Evolutionary conservation across 305 asterid genomes (phyloP).

Genomic region (Solanum hybrid): DNA sequence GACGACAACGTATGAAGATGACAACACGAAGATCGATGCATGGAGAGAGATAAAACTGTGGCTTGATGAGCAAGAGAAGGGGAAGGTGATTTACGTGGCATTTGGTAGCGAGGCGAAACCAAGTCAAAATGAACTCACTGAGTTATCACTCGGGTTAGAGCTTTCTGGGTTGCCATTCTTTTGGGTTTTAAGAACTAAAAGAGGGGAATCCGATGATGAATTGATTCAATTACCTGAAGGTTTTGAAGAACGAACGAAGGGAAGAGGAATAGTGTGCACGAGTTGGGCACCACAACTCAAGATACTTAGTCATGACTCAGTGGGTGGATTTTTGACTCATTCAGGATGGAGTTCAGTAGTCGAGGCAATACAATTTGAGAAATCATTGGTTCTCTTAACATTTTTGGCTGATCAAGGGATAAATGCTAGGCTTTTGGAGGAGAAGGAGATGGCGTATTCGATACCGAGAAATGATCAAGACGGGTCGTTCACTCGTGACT

Average conservation of each 20-base stretch:
- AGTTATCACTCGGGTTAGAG: conserved; percentile 23
- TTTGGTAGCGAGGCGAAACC: conserved; percentile 26
- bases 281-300: conserved; percentile 36
- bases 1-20: background rate
- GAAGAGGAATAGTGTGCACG: conserved; percentile 27
- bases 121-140: conserved; percentile 19
- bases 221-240: conserved; percentile 13
- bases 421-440: conserved; percentile 16
- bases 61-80: conserved; percentile 11
- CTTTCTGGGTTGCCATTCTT: conserved; percentile 16
- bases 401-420: conserved; percentile 20
- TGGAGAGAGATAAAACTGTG: conserved; percentile 13
- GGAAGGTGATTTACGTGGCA: conserved; percentile 12
- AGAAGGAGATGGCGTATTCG: conserved; percentile 9
- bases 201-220: conserved; percentile 4
- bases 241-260: conserved; percentile 16
- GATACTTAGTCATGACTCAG: conserved; percentile 28
- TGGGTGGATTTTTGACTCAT: conserved; percentile 40
- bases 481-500: conserved; percentile 12
- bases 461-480: conserved; percentile 9
- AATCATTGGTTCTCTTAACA: conserved; percentile 5
- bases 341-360: conserved; percentile 38
- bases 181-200: conserved; percentile 17
- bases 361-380: conserved; percentile 12
- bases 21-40: background rate